Conservation (phyloP, 257 asterid species). For the Nicotiana undulata region DNA sequence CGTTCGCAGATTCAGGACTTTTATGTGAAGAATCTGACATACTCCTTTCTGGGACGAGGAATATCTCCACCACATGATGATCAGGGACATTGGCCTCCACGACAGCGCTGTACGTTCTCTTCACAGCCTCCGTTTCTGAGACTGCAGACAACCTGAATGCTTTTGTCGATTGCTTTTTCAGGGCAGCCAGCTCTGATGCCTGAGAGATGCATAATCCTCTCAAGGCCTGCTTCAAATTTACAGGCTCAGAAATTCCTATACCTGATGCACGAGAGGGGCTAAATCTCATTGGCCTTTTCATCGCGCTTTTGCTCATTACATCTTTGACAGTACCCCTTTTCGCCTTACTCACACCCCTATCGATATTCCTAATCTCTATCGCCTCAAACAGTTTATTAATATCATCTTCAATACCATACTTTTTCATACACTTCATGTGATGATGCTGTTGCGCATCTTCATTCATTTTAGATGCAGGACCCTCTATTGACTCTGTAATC, state of each 20-base stretch:
- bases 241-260: constrained; percentile 64
- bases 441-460: constrained; percentile 17
- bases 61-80: constrained; percentile 44
- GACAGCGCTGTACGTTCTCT: constrained; percentile 18
- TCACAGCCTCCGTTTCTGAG: constrained; percentile 35
- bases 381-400: constrained; percentile 74
- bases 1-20: constrained; percentile 17
- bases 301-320: constrained; percentile 45
- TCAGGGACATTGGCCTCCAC: constrained; percentile 13
- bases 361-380: constrained; percentile 41
- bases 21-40: constrained; percentile 20
- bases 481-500: constrained; percentile 48
- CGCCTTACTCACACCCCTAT: constrained; percentile 20
- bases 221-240: constrained; percentile 82
- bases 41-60: constrained; percentile 43
- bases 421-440: constrained; percentile 22
- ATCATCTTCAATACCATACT: constrained; percentile 43
- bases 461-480: constrained; percentile 4
- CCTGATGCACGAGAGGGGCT: constrained; percentile 41
- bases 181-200: constrained; percentile 92
- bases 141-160: constrained; percentile 38
- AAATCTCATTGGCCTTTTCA: constrained; percentile 75
- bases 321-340: constrained; percentile 17
- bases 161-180: constrained; percentile 50
- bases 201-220: constrained; percentile 94